Evolutionary conservation across 179 eudicot species (phyloP).

Genomic region (Camellia oleifera): DNA sequence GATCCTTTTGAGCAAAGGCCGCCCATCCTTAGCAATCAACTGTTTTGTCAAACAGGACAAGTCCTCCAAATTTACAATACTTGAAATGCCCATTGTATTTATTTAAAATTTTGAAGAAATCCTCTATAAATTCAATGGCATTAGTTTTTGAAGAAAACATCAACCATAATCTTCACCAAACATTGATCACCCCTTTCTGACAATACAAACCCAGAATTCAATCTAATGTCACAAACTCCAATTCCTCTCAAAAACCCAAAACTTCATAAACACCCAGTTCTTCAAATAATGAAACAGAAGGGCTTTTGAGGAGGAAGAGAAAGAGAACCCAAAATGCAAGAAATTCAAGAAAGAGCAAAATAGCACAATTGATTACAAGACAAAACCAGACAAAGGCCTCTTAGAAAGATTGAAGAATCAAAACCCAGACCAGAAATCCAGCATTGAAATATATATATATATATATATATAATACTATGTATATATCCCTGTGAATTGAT

Average conservation of each 20-base stretch:
- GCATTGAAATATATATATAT: conserved; percentile 10
- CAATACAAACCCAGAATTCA: neutral
- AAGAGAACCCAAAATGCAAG: neutral
- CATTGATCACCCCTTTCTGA: too few species aligned
- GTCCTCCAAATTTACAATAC: conserved; percentile 6
- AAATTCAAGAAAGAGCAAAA: neutral
- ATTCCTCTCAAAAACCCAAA: neutral
- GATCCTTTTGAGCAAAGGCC: conserved; percentile 35
- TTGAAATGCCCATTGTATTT: conserved; percentile 3
- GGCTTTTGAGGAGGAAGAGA: conserved; percentile 1
- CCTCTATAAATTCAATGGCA: neutral
- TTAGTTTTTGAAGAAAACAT: neutral
- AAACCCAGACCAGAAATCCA: conserved; percentile 41
- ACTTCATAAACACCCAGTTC: too few species aligned
- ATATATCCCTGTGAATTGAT: too few species aligned
- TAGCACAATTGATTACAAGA: neutral
- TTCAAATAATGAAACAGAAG: neutral
- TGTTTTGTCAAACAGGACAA: neutral
- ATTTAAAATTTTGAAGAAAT: conserved; percentile 9
- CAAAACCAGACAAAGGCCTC: neutral
- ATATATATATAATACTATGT: too few species aligned
- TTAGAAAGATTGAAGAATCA: neutral
- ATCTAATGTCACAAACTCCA: neutral
- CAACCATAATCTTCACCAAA: neutral
- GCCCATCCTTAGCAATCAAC: conserved; percentile 28